Evolutionary conservation across 257 asterid genomes (phyloP).

Genomic region (Primulina eburnea): DNA sequence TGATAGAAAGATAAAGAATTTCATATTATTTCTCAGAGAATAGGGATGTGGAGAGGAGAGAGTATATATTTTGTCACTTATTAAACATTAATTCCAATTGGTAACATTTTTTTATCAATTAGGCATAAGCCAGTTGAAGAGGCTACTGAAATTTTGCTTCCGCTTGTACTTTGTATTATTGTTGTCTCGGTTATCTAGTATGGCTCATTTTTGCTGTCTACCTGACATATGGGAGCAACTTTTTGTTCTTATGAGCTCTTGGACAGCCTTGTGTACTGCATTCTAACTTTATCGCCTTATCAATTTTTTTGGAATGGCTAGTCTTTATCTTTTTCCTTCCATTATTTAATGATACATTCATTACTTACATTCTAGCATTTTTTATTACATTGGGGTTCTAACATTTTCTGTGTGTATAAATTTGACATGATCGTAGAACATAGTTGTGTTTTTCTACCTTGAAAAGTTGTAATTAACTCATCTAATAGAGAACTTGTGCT

Average conservation of each 20-base stretch:
- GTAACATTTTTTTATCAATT: neutral
- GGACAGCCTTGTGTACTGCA: slow-evolving; percentile 2
- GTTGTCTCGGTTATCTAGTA: neutral
- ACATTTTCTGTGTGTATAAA: slow-evolving; percentile 14
- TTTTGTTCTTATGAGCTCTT: neutral
- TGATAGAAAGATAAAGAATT: neutral
- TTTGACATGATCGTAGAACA: slow-evolving; percentile 4
- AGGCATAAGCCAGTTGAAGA: neutral
- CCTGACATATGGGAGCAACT: slow-evolving; percentile 2
- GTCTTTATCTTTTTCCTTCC: slow-evolving; percentile 14
- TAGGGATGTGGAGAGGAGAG: neutral
- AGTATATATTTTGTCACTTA: no score
- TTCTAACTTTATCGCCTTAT: slow-evolving; percentile 13
- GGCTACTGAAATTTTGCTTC: slow-evolving; percentile 1
- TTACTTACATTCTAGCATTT: slow-evolving; percentile 7
- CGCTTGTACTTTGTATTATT: slow-evolving; percentile 16
- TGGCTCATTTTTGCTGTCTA: neutral
- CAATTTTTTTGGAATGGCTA: slow-evolving; percentile 10
- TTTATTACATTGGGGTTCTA: neutral
- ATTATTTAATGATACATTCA: slow-evolving; percentile 5
- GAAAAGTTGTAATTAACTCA: slow-evolving; percentile 7
- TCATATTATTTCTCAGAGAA: neutral
- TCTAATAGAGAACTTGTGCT: slow-evolving; percentile 15
- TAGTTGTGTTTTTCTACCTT: neutral
- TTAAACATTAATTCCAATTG: neutral